A percentile compares a stretch with the other conserved stretches of the same genome.
Evolutionary conservation across 2,329 filamentous ascomycete genomes (phyloP).

Genomic region (Diaporthe capsici): DNA sequence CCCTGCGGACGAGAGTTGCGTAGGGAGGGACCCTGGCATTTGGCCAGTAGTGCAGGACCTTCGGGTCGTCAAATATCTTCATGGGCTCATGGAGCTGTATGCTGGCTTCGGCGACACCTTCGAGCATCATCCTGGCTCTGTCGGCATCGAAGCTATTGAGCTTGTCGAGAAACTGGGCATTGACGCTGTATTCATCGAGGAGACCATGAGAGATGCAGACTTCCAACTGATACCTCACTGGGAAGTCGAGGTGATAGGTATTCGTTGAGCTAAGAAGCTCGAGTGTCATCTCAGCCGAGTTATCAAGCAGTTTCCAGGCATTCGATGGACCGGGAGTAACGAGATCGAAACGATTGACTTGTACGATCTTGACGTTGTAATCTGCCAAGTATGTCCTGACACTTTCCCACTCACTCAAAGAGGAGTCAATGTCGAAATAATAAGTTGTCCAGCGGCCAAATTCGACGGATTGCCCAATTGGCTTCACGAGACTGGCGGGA

Average conservation of each 20-base stretch:
- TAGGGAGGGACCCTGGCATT: conserved; percentile 73
- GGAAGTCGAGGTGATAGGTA: conserved; percentile 70
- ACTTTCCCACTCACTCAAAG: conserved; percentile 52
- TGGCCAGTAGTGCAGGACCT: conserved; percentile 62
- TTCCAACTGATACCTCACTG: conserved; percentile 90
- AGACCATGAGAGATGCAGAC: conserved; percentile 88
- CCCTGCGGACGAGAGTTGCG: conserved; percentile 82
- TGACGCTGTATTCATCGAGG: conserved; percentile 83
- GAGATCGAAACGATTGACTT: conserved; percentile 27
- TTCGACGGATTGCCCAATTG: conserved; percentile 58
- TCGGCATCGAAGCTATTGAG: conserved; percentile 62
- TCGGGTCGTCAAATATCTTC: conserved; percentile 74
- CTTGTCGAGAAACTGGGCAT: conserved; percentile 73
- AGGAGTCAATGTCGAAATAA: conserved; percentile 57
- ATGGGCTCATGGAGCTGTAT: conserved; percentile 77
- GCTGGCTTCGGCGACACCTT: conserved; percentile 78
- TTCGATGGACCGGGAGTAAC: conserved; percentile 27
- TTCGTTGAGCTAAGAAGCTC: conserved; percentile 53
- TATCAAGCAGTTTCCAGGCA: conserved; percentile 38
- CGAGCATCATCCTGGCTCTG: conserved; percentile 77
- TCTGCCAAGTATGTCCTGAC: conserved; percentile 73
- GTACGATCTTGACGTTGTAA: conserved; percentile 73
- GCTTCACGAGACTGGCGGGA: conserved; percentile 57
- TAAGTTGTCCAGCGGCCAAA: conserved; percentile 72
- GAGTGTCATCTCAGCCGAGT: conserved; percentile 36